Evolutionary conservation across 2,329 filamentous ascomycete genomes (phyloP), one percentile per base, ranked within the genome.

Genomic region (Apiospora phragmitis): DNA sequence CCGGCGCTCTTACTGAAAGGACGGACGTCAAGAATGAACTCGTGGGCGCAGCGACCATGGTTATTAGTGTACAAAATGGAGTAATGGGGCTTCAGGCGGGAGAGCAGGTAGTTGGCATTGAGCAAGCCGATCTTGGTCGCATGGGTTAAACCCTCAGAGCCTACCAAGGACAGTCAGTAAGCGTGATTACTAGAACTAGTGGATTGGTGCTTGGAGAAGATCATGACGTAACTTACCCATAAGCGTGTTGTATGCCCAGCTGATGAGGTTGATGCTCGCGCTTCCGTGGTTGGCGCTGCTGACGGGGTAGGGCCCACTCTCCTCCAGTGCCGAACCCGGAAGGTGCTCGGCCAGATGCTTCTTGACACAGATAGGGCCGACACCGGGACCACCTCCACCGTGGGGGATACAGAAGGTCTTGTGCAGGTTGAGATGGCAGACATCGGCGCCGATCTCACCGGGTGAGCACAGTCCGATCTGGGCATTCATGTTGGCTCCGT

Each of bases 401-500:
- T 98, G 95, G 65, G 95, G 95, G 77, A 98, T 98, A 81, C 95
- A 98, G 87, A 98, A 98, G 3, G 95, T 98, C 89, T 98, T 98
- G 89, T 98, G 95, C 55, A 98, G 88, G 83, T 98, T 98, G 72
- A 98, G 87, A 85, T 98, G 95, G 88, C 95, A 98, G 49, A 98
- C 95, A 80, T 98, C 95, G 41, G 95, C 95, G 26, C 95, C 95
- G 75, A 98, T 97, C 81, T 97, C 94, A 49, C 95, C 95, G 1
- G 95, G 95, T 0, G 94, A 97, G 85, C 94, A 97, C 14, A 98
- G 88, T 16, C 95, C 95, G 74, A 98, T 98, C 82, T 98, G 95
- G 24, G 95, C 95, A 79, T 98, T 98, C 94, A 98, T 96, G 85
- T 98, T 98, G 74, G 95, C 95, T 66, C 95, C 95, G 80, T 98